Conservation (phyloP, 495 filamentous ascomycete species). For the Saxophila tyrrhenica region DNA sequence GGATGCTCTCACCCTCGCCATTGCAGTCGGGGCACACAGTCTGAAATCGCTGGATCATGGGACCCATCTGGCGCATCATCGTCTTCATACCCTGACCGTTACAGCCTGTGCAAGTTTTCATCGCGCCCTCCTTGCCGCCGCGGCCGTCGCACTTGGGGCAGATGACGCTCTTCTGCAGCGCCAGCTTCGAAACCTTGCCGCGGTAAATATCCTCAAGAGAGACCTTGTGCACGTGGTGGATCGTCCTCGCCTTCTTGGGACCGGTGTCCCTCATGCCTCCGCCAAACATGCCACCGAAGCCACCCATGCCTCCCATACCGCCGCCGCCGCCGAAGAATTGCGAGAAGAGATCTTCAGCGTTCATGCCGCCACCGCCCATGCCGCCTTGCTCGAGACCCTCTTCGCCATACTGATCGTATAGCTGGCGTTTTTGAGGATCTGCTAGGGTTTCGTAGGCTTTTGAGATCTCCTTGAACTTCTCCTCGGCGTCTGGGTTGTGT, state of each 20-base stretch:
- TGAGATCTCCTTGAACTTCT: slow-evolving; percentile 96
- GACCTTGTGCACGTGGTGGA: slow-evolving; percentile 96
- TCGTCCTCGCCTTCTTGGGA: slow-evolving; percentile 88
- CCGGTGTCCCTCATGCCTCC: slow-evolving; percentile 66
- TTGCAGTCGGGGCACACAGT: slow-evolving; percentile 97
- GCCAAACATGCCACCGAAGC: slow-evolving; percentile 60
- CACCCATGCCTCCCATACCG: slow-evolving; percentile 59
- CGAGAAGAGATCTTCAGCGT: slow-evolving; percentile 90
- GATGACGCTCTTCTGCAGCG: slow-evolving; percentile 93
- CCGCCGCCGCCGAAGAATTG: slow-evolving; percentile 93
- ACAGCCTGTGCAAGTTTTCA: slow-evolving; percentile 81
- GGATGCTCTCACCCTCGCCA: slow-evolving; percentile 91
- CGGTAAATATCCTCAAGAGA: slow-evolving; percentile 96
- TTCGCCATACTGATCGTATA: slow-evolving; percentile 97
- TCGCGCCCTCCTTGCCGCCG: slow-evolving; percentile 93
- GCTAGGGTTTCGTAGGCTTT: slow-evolving; percentile 90
- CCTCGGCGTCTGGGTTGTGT: slow-evolving; percentile 81
- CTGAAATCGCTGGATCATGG: slow-evolving; percentile 99
- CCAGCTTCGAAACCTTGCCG: slow-evolving; percentile 94
- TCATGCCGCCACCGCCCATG: slow-evolving; percentile 71
- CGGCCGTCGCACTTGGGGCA: slow-evolving; percentile 91
- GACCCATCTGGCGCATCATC: slow-evolving; percentile 99
- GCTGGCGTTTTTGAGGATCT: slow-evolving; percentile 74
- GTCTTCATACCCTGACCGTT: slow-evolving; percentile 96
- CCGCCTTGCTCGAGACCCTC: slow-evolving; percentile 86